phyloP scores from a whole-genome alignment of 345 rosid genomes.

The Crucihimalaya himalaica region DNA sequence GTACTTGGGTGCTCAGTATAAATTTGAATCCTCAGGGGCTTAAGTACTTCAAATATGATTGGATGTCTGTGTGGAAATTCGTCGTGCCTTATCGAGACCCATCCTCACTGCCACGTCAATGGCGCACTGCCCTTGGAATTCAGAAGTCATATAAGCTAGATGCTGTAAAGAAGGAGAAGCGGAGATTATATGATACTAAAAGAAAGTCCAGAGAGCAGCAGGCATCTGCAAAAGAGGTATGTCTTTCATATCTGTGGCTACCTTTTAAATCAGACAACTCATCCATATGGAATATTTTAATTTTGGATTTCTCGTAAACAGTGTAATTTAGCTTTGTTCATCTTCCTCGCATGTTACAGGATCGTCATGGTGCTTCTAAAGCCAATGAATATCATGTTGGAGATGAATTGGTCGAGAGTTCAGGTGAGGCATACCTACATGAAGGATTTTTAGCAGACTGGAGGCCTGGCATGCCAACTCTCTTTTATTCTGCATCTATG shows the following conservation, averaged over 20 bases:
- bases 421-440: constrained; percentile 73
- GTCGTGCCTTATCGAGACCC: constrained; percentile 90
- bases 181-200: constrained; percentile 65
- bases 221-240: constrained; percentile 60
- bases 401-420: constrained; percentile 57
- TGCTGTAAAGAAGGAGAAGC: constrained; percentile 72
- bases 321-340: constrained; percentile 4
- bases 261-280: constrained; percentile 12
- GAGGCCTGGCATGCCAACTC: constrained; percentile 58
- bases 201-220: constrained; percentile 63
- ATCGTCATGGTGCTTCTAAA: constrained; percentile 47
- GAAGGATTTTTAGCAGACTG: constrained; percentile 87
- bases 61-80: constrained; percentile 89
- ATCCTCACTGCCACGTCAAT: constrained; percentile 75
- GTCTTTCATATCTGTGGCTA: constrained; percentile 28
- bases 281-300: constrained; percentile 13
- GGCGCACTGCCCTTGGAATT: constrained; percentile 90
- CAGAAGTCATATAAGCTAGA: constrained; percentile 85
- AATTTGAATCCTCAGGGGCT: constrained; percentile 63
- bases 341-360: constrained; percentile 47
- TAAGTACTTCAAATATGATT: constrained; percentile 73
- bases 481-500: constrained; percentile 38
- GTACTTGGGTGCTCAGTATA: constrained; percentile 28
- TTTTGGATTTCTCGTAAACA: constrained; percentile 22
- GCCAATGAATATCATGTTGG: constrained; percentile 55